Conservation (phyloP, 306 rosid species). For the Malus fusca region DNA sequence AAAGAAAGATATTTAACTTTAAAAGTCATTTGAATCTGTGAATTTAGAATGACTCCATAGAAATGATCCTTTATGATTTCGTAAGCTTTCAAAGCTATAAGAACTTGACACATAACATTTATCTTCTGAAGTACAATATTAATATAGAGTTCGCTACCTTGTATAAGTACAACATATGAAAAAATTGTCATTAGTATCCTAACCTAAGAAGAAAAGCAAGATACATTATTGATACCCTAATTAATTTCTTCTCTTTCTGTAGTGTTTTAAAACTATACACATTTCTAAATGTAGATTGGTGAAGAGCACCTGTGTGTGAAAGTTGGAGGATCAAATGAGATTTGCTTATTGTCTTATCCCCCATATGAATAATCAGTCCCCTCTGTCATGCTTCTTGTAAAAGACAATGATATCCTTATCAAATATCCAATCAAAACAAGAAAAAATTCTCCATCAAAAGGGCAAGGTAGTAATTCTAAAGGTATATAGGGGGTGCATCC, state of each 20-base stretch:
- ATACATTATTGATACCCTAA: neutral
- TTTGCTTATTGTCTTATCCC: neutral
- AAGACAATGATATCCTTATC: neutral
- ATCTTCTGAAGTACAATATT: neutral
- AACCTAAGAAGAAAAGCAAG: neutral
- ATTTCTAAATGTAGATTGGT: neutral
- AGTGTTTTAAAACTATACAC: neutral
- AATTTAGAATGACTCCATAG: neutral
- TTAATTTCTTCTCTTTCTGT: neutral
- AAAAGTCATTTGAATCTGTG: neutral
- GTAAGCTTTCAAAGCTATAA: too few relatives aligned
- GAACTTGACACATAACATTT: neutral
- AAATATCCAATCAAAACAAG: too few relatives aligned
- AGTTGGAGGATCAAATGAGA: neutral
- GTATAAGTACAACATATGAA: neutral
- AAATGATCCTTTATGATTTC: neutral
- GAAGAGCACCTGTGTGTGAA: neutral
- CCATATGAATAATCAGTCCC: neutral
- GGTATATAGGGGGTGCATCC: neutral
- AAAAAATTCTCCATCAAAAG: too few relatives aligned
- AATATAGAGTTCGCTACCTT: neutral
- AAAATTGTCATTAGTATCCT: neutral
- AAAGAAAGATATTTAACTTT: too few relatives aligned
- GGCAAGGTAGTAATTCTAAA: too few relatives aligned
- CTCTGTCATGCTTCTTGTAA: conserved; percentile 1